phyloP scores from a whole-genome alignment of 1,284 basidiomycete genomes.

The Sporisorium reilianum region DNA sequence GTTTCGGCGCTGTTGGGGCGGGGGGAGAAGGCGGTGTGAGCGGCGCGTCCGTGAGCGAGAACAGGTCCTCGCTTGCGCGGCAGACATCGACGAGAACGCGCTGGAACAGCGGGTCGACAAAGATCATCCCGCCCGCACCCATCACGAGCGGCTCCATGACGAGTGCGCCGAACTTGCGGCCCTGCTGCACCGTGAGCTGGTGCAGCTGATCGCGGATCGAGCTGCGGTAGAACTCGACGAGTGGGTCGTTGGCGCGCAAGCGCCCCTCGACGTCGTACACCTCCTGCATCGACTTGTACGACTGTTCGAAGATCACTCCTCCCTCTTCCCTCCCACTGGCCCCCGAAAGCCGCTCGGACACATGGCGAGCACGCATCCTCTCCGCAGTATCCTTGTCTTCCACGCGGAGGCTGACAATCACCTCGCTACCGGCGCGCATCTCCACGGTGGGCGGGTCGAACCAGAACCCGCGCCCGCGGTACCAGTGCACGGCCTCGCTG shows the following conservation, averaged over 20 bases:
- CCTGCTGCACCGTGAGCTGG: conserved; percentile 70
- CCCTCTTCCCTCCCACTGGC: not conserved
- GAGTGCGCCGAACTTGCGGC: conserved; percentile 75
- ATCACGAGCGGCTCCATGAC: conserved; percentile 92
- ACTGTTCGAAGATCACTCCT: conserved; percentile 18
- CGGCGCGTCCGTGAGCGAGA: conserved; percentile 66
- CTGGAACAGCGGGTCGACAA: conserved; percentile 97
- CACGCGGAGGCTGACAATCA: conserved; percentile 17
- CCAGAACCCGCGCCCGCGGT: conserved; percentile 91
- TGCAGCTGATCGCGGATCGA: conserved; percentile 76
- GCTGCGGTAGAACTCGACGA: conserved; percentile 77
- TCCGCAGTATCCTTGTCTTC: conserved; percentile 12
- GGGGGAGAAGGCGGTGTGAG: conserved; percentile 22
- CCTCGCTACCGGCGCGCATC: conserved; percentile 72
- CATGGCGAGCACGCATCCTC: conserved; percentile 19
- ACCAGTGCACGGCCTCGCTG: conserved; percentile 89
- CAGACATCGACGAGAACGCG: conserved; percentile 85
- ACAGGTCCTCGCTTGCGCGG: conserved; percentile 73
- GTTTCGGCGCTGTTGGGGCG: not conserved
- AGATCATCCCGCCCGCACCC: conserved; percentile 97
- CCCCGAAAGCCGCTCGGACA: not conserved
- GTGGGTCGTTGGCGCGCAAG: conserved; percentile 71
- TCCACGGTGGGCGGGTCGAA: conserved; percentile 84
- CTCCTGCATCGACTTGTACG: conserved; percentile 73
- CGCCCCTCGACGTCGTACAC: conserved; percentile 82